Base-by-base conservation (phyloP, 805 yeast species). In the Phaffomyces antillensis region DNA sequence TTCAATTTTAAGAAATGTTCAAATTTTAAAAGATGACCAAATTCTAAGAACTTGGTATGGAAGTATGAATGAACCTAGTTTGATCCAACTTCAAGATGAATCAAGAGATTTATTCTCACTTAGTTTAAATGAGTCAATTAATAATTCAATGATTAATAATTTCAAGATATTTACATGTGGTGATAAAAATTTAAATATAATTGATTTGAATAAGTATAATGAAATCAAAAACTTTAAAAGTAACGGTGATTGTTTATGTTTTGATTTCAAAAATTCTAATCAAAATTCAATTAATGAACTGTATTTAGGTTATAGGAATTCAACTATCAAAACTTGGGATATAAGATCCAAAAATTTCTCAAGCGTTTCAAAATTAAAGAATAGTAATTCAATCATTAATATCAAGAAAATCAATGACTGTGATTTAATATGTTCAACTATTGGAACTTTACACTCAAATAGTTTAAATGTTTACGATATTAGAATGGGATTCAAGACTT, bases 41-140 rank as follows among this genome's bases (percentile, higher is more conserved):
- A 2, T 45, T 1, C 20, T 48, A 4, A 43, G 58, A 28, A 47
- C 57, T 10, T 57, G 60, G 60, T 45, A 41, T 36, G 61, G 60
- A 0, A 39, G 46, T 2, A 38, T 51, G 39, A 52, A 55, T 42
- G 55, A 53, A 16, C 55, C 56, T 1, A 55, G 60, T 42, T 46
- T 49, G 23, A 25, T 52, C 15, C 26, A 37, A 28, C 10, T 42
- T 7, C 15, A 28, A 2, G 25, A 33, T n/a, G 30, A 26, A 32
- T 43, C 24, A 16, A 32, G 23, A 18, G 41, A 41, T n/a, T 23
- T 38, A 17, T 36, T 16, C 32, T 35, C 52, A 42, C 25, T 0
- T 45, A 10, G 36, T 34, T 16, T 28, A 17, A 43, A 47, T 35
- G 43, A 46, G 9, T 26, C 40, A 26, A 28, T 46, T 15, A 50